phyloP scores from a whole-genome alignment of 352 stramenopile species.

The Globisporangium solare region DNA sequence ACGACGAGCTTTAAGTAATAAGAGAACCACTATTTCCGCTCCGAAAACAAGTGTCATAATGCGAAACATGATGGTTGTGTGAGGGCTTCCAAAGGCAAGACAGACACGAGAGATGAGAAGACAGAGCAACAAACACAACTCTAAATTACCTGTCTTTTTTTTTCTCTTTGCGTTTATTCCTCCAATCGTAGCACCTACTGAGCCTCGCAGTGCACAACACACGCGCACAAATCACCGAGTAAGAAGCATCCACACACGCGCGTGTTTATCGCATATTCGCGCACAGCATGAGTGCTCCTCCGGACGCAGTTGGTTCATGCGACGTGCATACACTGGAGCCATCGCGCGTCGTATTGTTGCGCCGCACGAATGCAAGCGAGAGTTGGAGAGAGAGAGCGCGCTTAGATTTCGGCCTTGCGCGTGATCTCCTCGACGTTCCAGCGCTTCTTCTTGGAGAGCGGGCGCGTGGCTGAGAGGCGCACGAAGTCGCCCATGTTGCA shows the following conservation, averaged over 20 bases:
- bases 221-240: background rate
- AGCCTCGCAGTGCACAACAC: background rate
- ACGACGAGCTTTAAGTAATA: conserved; percentile 65
- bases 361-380: background rate
- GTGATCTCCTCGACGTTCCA: conserved; percentile 90
- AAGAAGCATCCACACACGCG: background rate
- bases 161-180: conserved; percentile 22
- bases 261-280: too few species aligned
- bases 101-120: conserved; percentile 2
- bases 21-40: too few species aligned
- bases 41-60: too few species aligned
- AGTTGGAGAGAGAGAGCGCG: too few species aligned
- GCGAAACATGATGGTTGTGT: too few species aligned
- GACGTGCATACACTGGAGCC: background rate
- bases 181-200: background rate
- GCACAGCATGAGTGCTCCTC: too few species aligned
- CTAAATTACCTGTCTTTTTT: conserved; percentile 47
- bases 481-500: conserved; percentile 91
- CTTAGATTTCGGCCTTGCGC: conserved; percentile 81
- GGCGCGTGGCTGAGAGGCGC: conserved; percentile 65
- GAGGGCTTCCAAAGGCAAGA: background rate
- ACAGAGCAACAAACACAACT: conserved; percentile 21
- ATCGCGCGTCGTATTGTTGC: background rate
- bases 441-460: conserved; percentile 84
- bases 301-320: background rate